Evolutionary conservation across 768 basidiomycete genomes (phyloP), one percentile per base, ranked within the genome.

Genomic region (Psilocybe azurescens): DNA sequence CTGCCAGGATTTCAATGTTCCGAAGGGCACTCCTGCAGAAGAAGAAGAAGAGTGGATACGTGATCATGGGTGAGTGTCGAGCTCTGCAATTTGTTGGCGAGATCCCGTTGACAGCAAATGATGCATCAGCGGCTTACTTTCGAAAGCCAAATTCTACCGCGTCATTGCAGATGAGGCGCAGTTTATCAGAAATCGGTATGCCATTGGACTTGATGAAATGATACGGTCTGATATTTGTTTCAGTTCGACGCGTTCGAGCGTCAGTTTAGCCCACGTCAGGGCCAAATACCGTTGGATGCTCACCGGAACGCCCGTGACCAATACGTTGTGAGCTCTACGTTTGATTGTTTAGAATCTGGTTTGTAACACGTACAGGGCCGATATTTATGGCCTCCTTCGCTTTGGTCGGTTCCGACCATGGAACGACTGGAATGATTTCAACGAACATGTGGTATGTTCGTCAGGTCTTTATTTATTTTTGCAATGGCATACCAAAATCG

Each of bases 111-210:
- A 24, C 24, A 24, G 24, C 24, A 24, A 24, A 24, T 2, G 24
- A 24, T 24, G 24, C 2, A 24, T 7, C 51, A 86, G 87, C 24
- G 93, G 92, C 2, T 73, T 87, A 3, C 74, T 94, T 13, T 83
- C 88, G 1, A 79, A 81, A 33, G 80, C 83, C 55, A 81, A 79
- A 30, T 95, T 89, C 78, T 89, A 83, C 68, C 84, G 92, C 7
- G 85, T 88, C 32, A 78, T 94, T 58, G 82, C 90, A 3, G 93
- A 95, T 66, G 93, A 95, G 70, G 89, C 90, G 0, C 91, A 91
- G 67, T 89, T 87, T 68, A 88, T 90, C 64, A 83, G 89, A 28
- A 91, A 90, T 66, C 80, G 88, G 83, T 83, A 50, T 30, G 32
- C 53, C 36, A 28, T 24, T 20, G 7, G 6, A 10, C 13, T 46